phyloP scores from a whole-genome alignment of 1,284 basidiomycete species.

The Volvariella surrecta region DNA sequence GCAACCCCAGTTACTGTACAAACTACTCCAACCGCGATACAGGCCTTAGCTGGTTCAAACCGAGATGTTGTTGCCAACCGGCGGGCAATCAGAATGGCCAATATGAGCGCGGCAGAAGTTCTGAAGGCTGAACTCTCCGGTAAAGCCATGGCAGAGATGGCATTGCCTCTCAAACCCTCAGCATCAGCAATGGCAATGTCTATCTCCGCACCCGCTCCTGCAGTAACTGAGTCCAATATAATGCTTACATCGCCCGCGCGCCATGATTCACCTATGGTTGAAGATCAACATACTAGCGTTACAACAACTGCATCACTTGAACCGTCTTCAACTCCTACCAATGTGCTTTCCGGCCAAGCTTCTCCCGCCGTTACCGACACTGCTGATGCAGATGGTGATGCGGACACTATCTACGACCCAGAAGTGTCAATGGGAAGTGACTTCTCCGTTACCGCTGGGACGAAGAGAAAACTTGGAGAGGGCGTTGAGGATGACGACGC shows the following conservation, averaged over 20 bases:
- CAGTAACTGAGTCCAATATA: no score
- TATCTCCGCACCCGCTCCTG: constrained; percentile 3
- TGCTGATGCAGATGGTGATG: constrained; percentile 16
- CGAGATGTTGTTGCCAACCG: constrained; percentile 84
- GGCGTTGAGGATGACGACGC: constrained; percentile 39
- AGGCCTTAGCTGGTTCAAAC: constrained; percentile 72
- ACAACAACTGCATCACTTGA: no score
- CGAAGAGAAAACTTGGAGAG: constrained; percentile 68
- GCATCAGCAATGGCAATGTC: constrained; percentile 19
- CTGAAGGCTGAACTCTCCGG: constrained; percentile 87
- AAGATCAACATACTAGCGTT: no score
- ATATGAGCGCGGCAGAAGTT: constrained; percentile 91
- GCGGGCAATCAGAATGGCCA: constrained; percentile 87
- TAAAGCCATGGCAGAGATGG: constrained; percentile 41
- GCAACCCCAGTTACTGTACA: constrained; percentile 46
- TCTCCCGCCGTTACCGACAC: constrained; percentile 6
- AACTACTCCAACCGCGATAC: constrained; percentile 49
- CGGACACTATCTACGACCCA: constrained; percentile 20
- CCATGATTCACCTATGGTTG: no score
- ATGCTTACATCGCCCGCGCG: no score
- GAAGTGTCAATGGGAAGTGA: constrained; percentile 16
- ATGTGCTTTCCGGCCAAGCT: no score
- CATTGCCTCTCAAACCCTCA: constrained; percentile 27
- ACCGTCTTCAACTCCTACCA: no score
- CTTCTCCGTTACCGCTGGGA: constrained; percentile 24